Conservation (phyloP, 306 rosid species). For the Cucumis cinereus region DNA sequence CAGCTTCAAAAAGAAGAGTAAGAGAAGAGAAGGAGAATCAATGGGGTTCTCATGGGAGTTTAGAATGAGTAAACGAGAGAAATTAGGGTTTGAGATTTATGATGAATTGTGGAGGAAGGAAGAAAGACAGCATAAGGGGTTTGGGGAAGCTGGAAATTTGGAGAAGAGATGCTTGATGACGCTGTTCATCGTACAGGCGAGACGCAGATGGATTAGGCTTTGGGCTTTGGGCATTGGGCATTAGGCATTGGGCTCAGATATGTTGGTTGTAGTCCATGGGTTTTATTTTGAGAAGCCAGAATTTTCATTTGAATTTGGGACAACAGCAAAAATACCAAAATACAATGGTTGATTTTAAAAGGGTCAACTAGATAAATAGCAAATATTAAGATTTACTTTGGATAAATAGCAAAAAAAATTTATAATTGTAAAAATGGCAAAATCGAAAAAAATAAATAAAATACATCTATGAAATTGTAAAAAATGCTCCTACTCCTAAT, state of each 20-base stretch:
- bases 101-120: neutral
- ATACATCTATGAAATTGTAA: too few relatives aligned
- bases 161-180: neutral
- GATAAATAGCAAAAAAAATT: too few relatives aligned
- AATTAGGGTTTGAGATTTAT: constrained; percentile 12
- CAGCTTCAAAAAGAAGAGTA: neutral
- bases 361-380: too few relatives aligned
- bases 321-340: too few relatives aligned
- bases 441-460: too few relatives aligned
- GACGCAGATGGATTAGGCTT: neutral
- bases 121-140: neutral
- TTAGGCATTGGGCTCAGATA: neutral
- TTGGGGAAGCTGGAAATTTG: neutral
- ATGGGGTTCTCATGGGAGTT: constrained; percentile 1
- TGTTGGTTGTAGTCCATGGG: neutral
- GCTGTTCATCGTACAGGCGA: neutral
- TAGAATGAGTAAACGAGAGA: neutral
- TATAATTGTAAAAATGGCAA: too few relatives aligned
- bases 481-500: too few relatives aligned
- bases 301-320: too few relatives aligned
- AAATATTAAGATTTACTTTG: too few relatives aligned
- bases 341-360: too few relatives aligned
- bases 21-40: neutral
- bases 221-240: neutral
- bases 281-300: neutral